Base-by-base conservation (phyloP, 306 rosid genomes). In the Pterocarpus santalinus region DNA sequence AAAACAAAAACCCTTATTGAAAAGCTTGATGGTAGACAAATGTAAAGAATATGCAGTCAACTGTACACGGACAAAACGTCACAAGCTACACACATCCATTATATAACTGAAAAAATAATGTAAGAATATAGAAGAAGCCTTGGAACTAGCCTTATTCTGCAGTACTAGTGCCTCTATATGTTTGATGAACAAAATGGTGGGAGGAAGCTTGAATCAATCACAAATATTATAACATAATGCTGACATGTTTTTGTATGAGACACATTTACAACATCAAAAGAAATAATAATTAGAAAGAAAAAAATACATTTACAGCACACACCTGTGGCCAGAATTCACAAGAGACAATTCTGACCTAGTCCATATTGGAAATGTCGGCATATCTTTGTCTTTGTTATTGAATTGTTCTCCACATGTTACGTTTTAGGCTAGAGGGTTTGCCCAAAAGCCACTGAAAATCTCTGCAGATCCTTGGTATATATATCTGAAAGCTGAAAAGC, bases 361-460 rank as follows among this genome's bases (percentile, higher is more conserved):
- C 73, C 90, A 85, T 71, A 82, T 80, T 65, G 76, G 82, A 69
- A 76, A 72, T 70, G 72, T 78, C 58, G 69, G 85, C 71, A 74
- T 49, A 81, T 47, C 4, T 47, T 57, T 58, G 17, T 75, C 9
- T 43, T 43, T 79, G 57, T 32, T 76, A 72, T 73, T 56, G 73
- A 80, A 46, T 46, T 46, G 10, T 7, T 76, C 75, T 81, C 73
- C 66, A 69, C 55, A 68, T 77, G 79, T 67, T 64, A 75, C 73
- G 32, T 68, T 63, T 39, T 55, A 80, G 34, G 53, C 83, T 92
- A 95, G 69, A 93, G 88, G 78, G 94, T 88, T 76, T 93, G 95
- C 73, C 99, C 97, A 80, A 90, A 95, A 86, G 99, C 90, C 76
- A 95, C 89, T 22, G 99, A 91, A 75, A 93, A 92, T 87, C 92